These are phyloP conservation scores for Gnetum montanum DNA, from an alignment of 75 land plant genomes.

Conservation along the genomic window DNA sequence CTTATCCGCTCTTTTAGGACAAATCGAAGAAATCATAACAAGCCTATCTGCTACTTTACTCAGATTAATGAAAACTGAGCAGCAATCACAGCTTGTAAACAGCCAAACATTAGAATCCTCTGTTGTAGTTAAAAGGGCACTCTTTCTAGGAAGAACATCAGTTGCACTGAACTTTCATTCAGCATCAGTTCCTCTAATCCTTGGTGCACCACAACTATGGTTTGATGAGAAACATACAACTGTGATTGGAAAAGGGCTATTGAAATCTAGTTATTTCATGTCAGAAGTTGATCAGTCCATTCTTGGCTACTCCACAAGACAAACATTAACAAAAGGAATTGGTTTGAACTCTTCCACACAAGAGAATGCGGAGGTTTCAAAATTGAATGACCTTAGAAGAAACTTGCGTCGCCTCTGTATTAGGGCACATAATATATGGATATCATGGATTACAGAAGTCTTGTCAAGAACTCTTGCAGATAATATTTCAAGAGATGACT, in stretches of 20 bases:
- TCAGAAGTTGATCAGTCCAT: conserved; percentile 24
- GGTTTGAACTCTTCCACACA: conserved; percentile 18
- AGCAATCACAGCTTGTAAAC: conserved; percentile 1
- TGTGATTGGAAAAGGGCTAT: conserved; percentile 18
- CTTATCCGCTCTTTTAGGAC: conserved; percentile 44
- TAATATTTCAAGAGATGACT: conserved; percentile 66
- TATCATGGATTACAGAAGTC: conserved; percentile 69
- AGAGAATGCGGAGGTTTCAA: conserved; percentile 36
- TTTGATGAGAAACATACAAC: conserved; percentile 20
- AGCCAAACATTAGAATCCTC: conserved; percentile 11
- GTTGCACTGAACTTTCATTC: conserved; percentile 72
- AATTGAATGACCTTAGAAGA: conserved; percentile 47
- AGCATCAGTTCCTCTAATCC: conserved; percentile 51
- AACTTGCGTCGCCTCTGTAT: conserved; percentile 52
- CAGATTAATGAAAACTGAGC: conserved; percentile 8
- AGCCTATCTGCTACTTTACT: conserved; percentile 24
- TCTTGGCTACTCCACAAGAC: conserved; percentile 25
- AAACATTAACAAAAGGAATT: conserved; percentile 25
- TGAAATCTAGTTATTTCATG: conserved; percentile 21
- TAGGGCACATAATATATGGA: conserved; percentile 84
- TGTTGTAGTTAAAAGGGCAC: conserved; percentile 66
- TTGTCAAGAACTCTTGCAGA: conserved; percentile 41
- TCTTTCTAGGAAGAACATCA: conserved; percentile 68
- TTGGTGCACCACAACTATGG: conserved; percentile 78
- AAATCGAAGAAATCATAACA: conserved; percentile 36